Evolutionary conservation across 179 eudicot species (phyloP).

Genomic region (Drosera spatulata): DNA sequence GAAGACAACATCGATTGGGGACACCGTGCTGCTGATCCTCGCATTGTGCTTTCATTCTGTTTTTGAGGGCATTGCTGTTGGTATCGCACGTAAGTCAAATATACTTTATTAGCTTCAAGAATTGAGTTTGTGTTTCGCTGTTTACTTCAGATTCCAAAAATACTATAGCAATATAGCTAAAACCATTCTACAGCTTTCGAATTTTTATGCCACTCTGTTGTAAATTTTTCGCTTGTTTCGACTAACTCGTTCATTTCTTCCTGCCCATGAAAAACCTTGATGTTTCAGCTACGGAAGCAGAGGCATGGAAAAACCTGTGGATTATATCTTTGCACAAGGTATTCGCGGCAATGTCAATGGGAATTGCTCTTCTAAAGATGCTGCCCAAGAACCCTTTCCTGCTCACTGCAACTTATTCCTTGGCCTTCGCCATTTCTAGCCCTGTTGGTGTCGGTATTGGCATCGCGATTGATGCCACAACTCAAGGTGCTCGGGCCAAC

Average conservation of each 20-base stretch:
- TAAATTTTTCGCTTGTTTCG: too few species aligned
- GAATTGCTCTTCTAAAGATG: constrained; percentile 66
- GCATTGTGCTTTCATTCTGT: constrained; percentile 77
- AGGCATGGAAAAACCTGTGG: constrained; percentile 84
- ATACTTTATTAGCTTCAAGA: too few species aligned
- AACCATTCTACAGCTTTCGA: too few species aligned
- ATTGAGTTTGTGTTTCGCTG: too few species aligned
- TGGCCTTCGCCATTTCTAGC: constrained; percentile 69
- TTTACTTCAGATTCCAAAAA: too few species aligned
- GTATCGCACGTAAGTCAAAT: constrained; percentile 25
- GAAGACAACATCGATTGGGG: constrained; percentile 37
- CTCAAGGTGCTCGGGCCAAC: constrained; percentile 44
- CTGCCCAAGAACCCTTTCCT: constrained; percentile 69
- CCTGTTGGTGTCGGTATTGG: constrained; percentile 78
- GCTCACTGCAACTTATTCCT: constrained; percentile 37
- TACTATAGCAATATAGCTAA: too few species aligned
- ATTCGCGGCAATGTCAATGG: constrained; percentile 79
- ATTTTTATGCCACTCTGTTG: too few species aligned
- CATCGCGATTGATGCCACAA: constrained; percentile 60
- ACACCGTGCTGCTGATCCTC: constrained; percentile 46
- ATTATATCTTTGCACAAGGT: constrained; percentile 76
- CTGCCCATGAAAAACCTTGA: background rate
- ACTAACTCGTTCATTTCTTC: too few species aligned
- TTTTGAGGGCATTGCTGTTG: constrained; percentile 85
- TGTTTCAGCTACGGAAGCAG: constrained; percentile 35